These are phyloP conservation scores for Ceratobasidium sp. DNA, from an alignment of 1,284 basidiomycete genomes.

Conservation along the genomic window DNA sequence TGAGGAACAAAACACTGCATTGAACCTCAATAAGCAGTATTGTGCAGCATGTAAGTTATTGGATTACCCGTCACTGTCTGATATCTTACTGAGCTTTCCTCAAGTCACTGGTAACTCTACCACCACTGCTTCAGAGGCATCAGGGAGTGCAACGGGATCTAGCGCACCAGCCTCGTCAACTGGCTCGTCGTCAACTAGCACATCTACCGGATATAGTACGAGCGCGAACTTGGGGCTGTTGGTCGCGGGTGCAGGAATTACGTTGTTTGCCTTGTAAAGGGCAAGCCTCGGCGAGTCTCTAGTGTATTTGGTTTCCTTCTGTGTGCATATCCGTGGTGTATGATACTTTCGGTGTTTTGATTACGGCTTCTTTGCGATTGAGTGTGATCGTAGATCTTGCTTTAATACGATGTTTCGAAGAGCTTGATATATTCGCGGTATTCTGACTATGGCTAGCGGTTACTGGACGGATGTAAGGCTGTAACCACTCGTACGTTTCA, in stretches of 20 bases:
- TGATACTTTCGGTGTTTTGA: no score
- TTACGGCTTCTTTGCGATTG: no score
- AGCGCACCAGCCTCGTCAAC: background rate
- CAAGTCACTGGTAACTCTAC: background rate
- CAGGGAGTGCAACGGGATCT: background rate
- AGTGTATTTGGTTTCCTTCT: no score
- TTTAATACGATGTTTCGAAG: no score
- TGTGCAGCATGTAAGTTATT: background rate
- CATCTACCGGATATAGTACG: background rate
- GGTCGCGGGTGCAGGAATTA: background rate
- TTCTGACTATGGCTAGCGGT: constrained; percentile 1
- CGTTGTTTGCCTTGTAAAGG: background rate
- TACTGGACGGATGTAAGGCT: no score
- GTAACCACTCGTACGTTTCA: no score
- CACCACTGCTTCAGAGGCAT: background rate
- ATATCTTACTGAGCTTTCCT: background rate
- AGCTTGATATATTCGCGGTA: background rate
- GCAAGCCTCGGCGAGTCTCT: no score
- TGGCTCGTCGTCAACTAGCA: background rate
- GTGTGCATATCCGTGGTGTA: no score
- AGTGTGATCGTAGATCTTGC: no score
- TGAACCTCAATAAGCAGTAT: background rate
- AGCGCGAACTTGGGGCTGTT: background rate
- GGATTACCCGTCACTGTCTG: background rate
- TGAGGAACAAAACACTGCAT: constrained; percentile 1